Percentiles rank a stretch among this genome's conserved stretches.
phyloP scores from a whole-genome alignment of 129 eudicot species.

The Flaveria ramosissima region DNA sequence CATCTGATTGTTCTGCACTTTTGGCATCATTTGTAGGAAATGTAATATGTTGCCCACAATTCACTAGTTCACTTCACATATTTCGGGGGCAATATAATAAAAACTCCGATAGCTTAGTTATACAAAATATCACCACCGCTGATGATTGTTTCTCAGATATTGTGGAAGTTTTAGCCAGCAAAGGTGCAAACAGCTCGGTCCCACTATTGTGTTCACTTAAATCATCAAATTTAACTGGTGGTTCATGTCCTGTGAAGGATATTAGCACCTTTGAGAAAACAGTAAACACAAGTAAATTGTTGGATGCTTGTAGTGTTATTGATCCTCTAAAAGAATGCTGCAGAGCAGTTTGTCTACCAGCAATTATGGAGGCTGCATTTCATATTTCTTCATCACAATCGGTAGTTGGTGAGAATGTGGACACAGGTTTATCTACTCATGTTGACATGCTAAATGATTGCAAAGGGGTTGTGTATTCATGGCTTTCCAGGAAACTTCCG shows the following conservation, averaged over 20 bases:
- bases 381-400: conserved; percentile 47
- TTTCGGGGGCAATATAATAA: conserved; percentile 70
- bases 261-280: conserved; percentile 54
- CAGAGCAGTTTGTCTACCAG: conserved; percentile 75
- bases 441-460: conserved; percentile 68
- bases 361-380: conserved; percentile 81
- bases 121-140: conserved; percentile 56
- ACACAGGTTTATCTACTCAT: conserved; percentile 32
- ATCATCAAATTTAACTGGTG: conserved; percentile 74
- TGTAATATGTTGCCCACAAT: conserved; percentile 89
- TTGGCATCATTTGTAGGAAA: conserved; percentile 73
- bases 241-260: conserved; percentile 84
- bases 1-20: conserved; percentile 71
- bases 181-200: conserved; percentile 79
- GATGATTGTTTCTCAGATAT: conserved; percentile 83
- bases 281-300: conserved; percentile 68
- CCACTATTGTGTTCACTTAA: conserved; percentile 62
- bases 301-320: conserved; percentile 77
- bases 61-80: conserved; percentile 67
- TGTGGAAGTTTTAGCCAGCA: conserved; percentile 70
- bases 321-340: conserved; percentile 94
- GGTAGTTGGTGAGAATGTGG: conserved; percentile 34
- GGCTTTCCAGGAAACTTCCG: conserved; percentile 77
- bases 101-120: conserved; percentile 54
- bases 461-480: conserved; percentile 70